Evolutionary conservation across 495 filamentous ascomycete genomes (phyloP), one percentile per base, ranked within the genome.

Genomic region (Glutinoglossum americanum): DNA sequence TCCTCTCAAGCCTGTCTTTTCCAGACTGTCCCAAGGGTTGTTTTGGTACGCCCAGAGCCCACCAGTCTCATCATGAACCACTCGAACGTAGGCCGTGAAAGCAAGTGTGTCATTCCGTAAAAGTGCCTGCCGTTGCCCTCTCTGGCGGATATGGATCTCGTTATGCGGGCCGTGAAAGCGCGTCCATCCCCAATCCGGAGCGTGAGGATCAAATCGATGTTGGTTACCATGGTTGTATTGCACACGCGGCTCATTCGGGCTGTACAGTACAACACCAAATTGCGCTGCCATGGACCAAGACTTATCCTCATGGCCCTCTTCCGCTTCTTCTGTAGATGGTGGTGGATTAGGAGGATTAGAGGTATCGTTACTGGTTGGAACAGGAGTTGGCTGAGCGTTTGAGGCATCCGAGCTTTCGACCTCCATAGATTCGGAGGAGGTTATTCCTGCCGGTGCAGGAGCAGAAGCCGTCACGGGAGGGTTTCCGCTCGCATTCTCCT

Each of bases 131-230:
- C 80, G 80, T 60, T 82, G 75, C 53, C 73, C 72, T 13, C 73
- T 76, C 45, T 74, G 72, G 30, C 81, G 76, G 28, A 66, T 64
- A 57, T 80, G 74, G 56, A 83, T 79, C 48, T 79, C 71, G 57
- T 77, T 74, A 70, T 74, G 78, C 3, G 78, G 76, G 6, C 76
- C 78, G 63, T 80, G 74, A 64, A 82, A 83, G 56, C 80, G 74
- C 21, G 78, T 80, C 78, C 79, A 83, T 1, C 81, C 81, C 76
- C 80, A 83, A 60, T 84, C 81, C 9, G 78, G 60, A 55, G 75
- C 76, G 56, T 74, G 69, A 10, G 72, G 69, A 59, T 76, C 76
- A 66, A 79, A 84, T 54, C 78, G 76, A 63, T 83, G 80, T 39
- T 71, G 71, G 30, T 76, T 77, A 1, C 72, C 76, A 56, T 79